These are phyloP conservation scores for Candida dajiaensis DNA, from an alignment of 805 yeast genomes.

Conservation along the genomic window DNA sequence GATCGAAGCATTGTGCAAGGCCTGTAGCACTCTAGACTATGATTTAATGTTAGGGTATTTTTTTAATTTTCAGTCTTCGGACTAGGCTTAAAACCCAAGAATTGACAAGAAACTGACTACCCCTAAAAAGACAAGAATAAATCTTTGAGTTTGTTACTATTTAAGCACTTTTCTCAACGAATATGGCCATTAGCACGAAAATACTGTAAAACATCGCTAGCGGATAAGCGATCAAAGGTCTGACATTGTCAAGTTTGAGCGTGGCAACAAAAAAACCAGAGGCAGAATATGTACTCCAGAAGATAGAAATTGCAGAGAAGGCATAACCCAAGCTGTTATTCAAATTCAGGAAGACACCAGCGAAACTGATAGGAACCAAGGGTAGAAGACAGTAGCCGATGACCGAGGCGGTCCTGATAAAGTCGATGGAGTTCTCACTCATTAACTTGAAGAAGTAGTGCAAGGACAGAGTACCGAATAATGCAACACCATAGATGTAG, in stretches of 20 bases:
- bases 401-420: constrained; percentile 78
- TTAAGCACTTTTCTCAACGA: constrained; percentile 37
- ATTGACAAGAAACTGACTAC: neutral
- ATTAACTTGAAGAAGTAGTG: constrained; percentile 82
- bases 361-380: constrained; percentile 67
- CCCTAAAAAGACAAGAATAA: neutral
- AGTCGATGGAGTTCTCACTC: constrained; percentile 56
- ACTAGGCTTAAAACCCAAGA: neutral
- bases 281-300: constrained; percentile 91
- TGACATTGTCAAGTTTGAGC: constrained; percentile 74
- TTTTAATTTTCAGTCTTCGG: neutral
- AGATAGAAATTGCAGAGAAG: constrained; percentile 58
- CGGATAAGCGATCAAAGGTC: constrained; percentile 91
- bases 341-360: constrained; percentile 54
- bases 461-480: constrained; percentile 81
- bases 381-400: constrained; percentile 93
- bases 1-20: neutral
- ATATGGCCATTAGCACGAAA: constrained; percentile 93
- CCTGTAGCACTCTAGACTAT: neutral
- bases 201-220: constrained; percentile 86
- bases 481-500: constrained; percentile 91
- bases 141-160: neutral
- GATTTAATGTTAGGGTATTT: neutral
- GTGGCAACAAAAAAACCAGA: constrained; percentile 90
- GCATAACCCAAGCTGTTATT: constrained; percentile 73